phyloP scores from a whole-genome alignment of 495 filamentous ascomycete genomes.

The Beverwykella pulmonaria region DNA sequence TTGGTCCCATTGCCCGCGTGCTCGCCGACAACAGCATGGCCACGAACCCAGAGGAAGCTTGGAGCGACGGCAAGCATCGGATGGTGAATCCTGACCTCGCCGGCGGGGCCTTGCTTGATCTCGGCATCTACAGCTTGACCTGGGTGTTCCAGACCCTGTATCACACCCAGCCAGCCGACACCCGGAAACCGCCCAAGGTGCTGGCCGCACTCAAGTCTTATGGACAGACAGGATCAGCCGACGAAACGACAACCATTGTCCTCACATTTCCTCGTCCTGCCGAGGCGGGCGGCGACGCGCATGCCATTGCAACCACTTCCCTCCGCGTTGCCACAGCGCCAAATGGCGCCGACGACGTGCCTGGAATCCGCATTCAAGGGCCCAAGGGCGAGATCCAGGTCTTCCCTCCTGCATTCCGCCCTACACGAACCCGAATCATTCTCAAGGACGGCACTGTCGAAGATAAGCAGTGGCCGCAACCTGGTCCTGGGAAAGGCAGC shows the following conservation, averaged over 20 bases:
- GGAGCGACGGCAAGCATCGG: slow-evolving; percentile 60
- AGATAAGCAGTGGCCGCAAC: slow-evolving; percentile 50
- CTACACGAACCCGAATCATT: slow-evolving; percentile 55
- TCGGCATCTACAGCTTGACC: slow-evolving; percentile 87
- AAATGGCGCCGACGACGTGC: slow-evolving; percentile 63
- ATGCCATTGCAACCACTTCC: slow-evolving; percentile 78
- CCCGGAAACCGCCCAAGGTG: slow-evolving; percentile 58
- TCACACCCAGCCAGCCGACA: slow-evolving; percentile 62
- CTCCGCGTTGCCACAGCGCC: slow-evolving; percentile 66
- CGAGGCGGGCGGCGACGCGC: slow-evolving; percentile 50
- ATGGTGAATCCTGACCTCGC: slow-evolving; percentile 90
- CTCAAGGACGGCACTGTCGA: slow-evolving; percentile 46
- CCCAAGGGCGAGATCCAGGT: slow-evolving; percentile 88
- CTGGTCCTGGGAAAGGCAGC: slow-evolving; percentile 48
- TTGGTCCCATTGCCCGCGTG: slow-evolving; percentile 79
- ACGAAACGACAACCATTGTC: slow-evolving; percentile 80
- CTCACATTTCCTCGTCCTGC: slow-evolving; percentile 66
- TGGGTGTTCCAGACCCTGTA: slow-evolving; percentile 96
- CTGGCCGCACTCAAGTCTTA: slow-evolving; percentile 72
- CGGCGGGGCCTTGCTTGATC: slow-evolving; percentile 80
- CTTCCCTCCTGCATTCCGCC: slow-evolving; percentile 72
- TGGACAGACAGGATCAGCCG: slow-evolving; percentile 69
- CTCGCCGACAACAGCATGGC: slow-evolving; percentile 70
- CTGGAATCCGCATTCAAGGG: slow-evolving; percentile 81
- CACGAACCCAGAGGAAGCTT: slow-evolving; percentile 48